Evolutionary conservation across 371 early-diverging fungal species (phyloP), one percentile per base, ranked within the genome.

Genomic region (Syncephalastrum sp.): DNA sequence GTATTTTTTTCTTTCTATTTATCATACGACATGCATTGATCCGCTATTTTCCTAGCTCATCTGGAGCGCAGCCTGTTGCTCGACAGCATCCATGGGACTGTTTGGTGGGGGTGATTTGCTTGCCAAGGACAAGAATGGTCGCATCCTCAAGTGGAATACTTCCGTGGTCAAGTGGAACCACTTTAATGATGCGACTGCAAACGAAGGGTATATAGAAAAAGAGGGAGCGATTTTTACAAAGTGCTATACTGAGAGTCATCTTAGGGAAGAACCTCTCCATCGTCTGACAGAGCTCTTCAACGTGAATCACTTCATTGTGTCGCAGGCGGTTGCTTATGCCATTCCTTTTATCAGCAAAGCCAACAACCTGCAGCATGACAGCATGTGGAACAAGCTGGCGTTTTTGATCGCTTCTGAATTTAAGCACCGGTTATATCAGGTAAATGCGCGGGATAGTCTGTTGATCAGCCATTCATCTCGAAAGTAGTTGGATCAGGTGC

Each of bases 241-340:
- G 6, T n/a, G 47, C 4, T 14, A 19, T n/a, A 19, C 10, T 49
- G 17, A 27, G 41, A 6, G 16, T 27, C 1, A 41, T 59, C 51
- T 65, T 54, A 84, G 82, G n/a, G 86, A 87, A 53, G 79, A 82
- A 8, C 88, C 89, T 3, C 46, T 84, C 15, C 64, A 77, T 23
- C 74, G 89, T 44, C 68, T 91, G 6, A 78, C 87, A 2, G 89
- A 91, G 53, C 69, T 91, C 3, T 89, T 89, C 51, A 88, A 89
- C 50, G 89, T 88, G 16, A 91, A 89, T 48, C 87, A 89, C 62
- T 85, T 87, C 61, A 88, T 91, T 52, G 87, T 91, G 1, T 87
- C 88, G 0, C 87, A 89, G 62, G 88, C 88, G 5, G 85, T 80
- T 54, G 75, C 84, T 0, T 82, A 80, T 62, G 79, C 84, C 46